These are phyloP conservation scores for Podospora sp. DNA, from an alignment of 495 filamentous ascomycete genomes.

Conservation along the genomic window DNA sequence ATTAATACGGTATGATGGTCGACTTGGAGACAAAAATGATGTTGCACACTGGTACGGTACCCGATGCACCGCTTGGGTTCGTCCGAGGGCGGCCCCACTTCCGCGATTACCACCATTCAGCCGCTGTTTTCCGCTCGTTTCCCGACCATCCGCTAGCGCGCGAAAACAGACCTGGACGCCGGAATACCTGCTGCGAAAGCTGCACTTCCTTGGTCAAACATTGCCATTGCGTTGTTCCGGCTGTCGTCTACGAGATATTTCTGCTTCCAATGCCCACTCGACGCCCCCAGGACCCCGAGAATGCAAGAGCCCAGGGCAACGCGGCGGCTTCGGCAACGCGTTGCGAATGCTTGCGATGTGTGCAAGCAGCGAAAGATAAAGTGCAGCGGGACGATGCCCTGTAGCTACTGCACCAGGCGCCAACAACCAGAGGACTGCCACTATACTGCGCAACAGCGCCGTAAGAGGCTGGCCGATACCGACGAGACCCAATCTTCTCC, in stretches of 20 bases:
- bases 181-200: neutral
- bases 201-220: neutral
- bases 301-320: constrained; percentile 29
- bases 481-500: constrained; percentile 1
- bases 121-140: neutral
- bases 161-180: neutral
- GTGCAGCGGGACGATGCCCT: constrained; percentile 42
- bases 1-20: too few relatives aligned
- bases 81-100: neutral
- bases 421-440: constrained; percentile 31
- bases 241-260: neutral
- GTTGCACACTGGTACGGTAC: neutral
- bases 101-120: neutral
- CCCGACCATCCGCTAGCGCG: neutral
- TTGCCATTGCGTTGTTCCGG: neutral
- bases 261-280: neutral
- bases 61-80: neutral
- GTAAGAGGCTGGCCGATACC: constrained; percentile 12
- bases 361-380: constrained; percentile 51
- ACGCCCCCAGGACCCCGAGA: neutral
- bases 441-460: constrained; percentile 31
- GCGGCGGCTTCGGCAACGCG: constrained; percentile 32
- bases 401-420: constrained; percentile 38
- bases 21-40: too few relatives aligned
- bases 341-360: constrained; percentile 49